Conservation (phyloP, 805 yeast genomes). For the Candida michaelii region DNA sequence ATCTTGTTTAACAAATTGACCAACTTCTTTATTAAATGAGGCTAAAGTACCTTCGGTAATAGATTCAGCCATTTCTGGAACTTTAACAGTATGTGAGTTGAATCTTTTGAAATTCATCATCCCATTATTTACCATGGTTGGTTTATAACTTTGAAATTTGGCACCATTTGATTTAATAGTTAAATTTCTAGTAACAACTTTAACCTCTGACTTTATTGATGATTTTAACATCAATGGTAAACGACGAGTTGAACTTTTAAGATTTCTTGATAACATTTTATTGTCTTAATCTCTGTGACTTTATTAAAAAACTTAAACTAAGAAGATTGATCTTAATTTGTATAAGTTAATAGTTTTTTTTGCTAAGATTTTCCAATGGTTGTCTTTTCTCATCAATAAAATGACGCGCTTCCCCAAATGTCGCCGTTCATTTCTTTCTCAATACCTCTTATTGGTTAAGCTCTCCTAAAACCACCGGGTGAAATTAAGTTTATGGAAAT, state of each 20-base stretch:
- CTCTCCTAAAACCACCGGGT: conserved; percentile 3
- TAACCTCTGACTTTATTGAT: conserved; percentile 8
- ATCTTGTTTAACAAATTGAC: conserved; percentile 83
- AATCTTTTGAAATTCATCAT: conserved; percentile 34
- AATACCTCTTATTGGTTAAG: conserved; percentile 5
- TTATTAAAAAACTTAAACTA: neutral
- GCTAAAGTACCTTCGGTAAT: conserved; percentile 94
- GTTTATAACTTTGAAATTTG: neutral
- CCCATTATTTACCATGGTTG: neutral
- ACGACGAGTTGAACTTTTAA: conserved; percentile 15
- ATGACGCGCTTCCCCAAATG: conserved; percentile 7
- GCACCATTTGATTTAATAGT: neutral
- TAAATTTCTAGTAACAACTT: conserved; percentile 6
- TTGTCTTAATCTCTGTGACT: neutral
- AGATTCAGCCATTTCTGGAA: conserved; percentile 98
- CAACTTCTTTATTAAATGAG: conserved; percentile 66
- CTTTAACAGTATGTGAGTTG: conserved; percentile 63
- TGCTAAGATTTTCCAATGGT: conserved; percentile 3
- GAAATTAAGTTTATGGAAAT: neutral
- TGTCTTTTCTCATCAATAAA: conserved; percentile 2
- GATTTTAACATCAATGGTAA: conserved; percentile 14
- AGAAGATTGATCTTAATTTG: neutral
- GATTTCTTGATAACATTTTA: conserved; percentile 19
- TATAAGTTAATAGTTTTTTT: neutral
- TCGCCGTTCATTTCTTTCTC: conserved; percentile 1